A percentile compares a stretch with the other conserved stretches of the same genome.
These are phyloP conservation scores for Entoloma clypeatum DNA, from an alignment of 1,284 basidiomycete species.

Conservation along the genomic window DNA sequence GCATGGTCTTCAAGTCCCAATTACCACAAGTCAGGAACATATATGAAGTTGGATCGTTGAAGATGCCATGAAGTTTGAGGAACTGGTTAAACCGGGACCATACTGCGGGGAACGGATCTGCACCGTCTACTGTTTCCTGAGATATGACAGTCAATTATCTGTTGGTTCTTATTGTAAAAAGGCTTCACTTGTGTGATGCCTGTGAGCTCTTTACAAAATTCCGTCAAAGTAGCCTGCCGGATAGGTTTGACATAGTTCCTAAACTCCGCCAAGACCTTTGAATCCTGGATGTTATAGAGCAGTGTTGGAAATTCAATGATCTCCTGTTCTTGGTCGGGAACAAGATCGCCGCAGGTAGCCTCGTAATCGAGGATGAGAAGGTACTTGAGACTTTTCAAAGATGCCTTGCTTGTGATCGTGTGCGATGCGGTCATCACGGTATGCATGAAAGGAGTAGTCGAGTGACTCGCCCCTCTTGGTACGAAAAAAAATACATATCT, in stretches of 20 bases:
- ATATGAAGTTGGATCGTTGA: not conserved
- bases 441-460: not conserved
- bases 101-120: conserved; percentile 4
- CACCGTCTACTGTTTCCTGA: conserved; percentile 4
- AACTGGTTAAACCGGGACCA: conserved; percentile 4
- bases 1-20: conserved; percentile 5
- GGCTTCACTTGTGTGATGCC: conserved; percentile 5
- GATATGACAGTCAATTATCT: not conserved
- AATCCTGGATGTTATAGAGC: not conserved
- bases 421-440: not conserved
- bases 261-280: conserved; percentile 1
- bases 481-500: not conserved
- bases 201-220: conserved; percentile 2
- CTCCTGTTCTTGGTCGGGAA: not conserved
- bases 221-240: conserved; percentile 1
- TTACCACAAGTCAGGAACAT: conserved; percentile 6
- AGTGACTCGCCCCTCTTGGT: not conserved
- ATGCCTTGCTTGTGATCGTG: not conserved
- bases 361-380: conserved; percentile 15
- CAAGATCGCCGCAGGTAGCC: conserved; percentile 4
- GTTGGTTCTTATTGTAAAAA: not conserved
- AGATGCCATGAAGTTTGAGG: conserved; percentile 1
- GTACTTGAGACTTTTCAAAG: not conserved
- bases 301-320: conserved; percentile 4
- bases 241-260: conserved; percentile 5